These are phyloP conservation scores for Mycena vulgaris DNA, from an alignment of 768 basidiomycete species.

Conservation along the genomic window DNA sequence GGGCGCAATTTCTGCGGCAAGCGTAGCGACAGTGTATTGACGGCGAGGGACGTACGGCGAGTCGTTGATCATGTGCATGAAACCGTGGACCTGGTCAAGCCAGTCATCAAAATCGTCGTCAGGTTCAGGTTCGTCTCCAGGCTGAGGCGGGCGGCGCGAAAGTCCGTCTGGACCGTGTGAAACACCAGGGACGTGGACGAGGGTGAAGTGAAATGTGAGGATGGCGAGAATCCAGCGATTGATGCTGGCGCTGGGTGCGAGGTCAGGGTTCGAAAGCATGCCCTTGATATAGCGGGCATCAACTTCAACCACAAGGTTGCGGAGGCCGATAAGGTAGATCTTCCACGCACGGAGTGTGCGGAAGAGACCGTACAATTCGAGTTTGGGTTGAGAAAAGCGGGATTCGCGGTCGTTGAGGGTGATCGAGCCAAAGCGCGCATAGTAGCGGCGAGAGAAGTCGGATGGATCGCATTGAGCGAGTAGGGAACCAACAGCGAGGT, in stretches of 20 bases:
- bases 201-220: slow-evolving; percentile 48
- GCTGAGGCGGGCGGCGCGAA: slow-evolving; percentile 38
- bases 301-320: slow-evolving; percentile 51
- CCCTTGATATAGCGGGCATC: slow-evolving; percentile 53
- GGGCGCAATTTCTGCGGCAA: neutral
- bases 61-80: slow-evolving; percentile 36
- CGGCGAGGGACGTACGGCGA: neutral
- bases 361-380: slow-evolving; percentile 56
- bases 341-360: slow-evolving; percentile 37
- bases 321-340: neutral
- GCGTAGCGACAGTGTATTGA: slow-evolving; percentile 2
- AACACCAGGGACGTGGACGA: slow-evolving; percentile 47
- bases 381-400: slow-evolving; percentile 55
- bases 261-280: slow-evolving; percentile 52
- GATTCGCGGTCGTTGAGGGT: slow-evolving; percentile 51
- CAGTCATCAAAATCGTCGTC: slow-evolving; percentile 34
- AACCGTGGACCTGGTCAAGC: slow-evolving; percentile 14
- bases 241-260: slow-evolving; percentile 50
- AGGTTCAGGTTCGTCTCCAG: slow-evolving; percentile 36
- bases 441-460: slow-evolving; percentile 40
- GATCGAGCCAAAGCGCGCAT: slow-evolving; percentile 55
- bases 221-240: slow-evolving; percentile 56
- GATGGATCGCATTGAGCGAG: slow-evolving; percentile 50
- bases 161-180: slow-evolving; percentile 50
- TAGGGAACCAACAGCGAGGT: slow-evolving; percentile 53